A percentile compares a stretch with the other conserved stretches of the same genome.
phyloP scores from a whole-genome alignment of 1,139 yeast species.

The Yueomyces sp. region DNA sequence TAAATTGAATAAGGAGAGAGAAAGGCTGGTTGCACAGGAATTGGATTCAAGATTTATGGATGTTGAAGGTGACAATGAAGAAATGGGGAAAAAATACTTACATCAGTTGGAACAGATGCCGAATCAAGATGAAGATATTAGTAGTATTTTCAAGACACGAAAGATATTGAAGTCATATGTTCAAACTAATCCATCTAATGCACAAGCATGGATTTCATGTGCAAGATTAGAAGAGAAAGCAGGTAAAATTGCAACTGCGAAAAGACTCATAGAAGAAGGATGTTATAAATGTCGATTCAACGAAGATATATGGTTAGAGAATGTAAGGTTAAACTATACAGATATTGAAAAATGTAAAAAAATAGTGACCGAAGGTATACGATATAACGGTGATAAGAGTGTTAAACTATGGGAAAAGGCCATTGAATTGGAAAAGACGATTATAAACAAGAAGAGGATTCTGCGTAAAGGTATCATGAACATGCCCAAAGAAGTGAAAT shows the following conservation, averaged over 20 bases:
- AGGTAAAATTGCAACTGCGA: constrained; percentile 44
- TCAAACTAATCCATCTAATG: constrained; percentile 57
- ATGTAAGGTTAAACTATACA: constrained; percentile 47
- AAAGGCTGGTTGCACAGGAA: constrained; percentile 22
- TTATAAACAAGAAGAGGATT: constrained; percentile 38
- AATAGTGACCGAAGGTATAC: constrained; percentile 56
- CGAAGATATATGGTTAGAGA: constrained; percentile 78
- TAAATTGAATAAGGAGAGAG: constrained; percentile 27
- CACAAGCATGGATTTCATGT: constrained; percentile 81
- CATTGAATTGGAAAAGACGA: constrained; percentile 47
- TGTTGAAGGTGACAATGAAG: constrained; percentile 23
- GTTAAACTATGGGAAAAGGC: constrained; percentile 66
- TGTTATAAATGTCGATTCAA: constrained; percentile 53
- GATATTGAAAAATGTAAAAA: constrained; percentile 37
- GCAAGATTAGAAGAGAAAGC: constrained; percentile 70
- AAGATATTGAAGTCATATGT: constrained; percentile 55
- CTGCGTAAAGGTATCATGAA: constrained; percentile 49
- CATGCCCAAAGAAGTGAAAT: constrained; percentile 31
- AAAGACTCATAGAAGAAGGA: constrained; percentile 53
- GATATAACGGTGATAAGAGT: constrained; percentile 37
- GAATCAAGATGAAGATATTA: constrained; percentile 3
- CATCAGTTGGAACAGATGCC: constrained; percentile 24
- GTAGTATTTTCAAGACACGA: constrained; percentile 25
- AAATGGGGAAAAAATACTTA: constrained; percentile 24
- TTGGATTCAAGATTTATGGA: constrained; percentile 24